These are phyloP conservation scores for Neurospora pannonica DNA, from an alignment of 495 filamentous ascomycete species.

Conservation along the genomic window DNA sequence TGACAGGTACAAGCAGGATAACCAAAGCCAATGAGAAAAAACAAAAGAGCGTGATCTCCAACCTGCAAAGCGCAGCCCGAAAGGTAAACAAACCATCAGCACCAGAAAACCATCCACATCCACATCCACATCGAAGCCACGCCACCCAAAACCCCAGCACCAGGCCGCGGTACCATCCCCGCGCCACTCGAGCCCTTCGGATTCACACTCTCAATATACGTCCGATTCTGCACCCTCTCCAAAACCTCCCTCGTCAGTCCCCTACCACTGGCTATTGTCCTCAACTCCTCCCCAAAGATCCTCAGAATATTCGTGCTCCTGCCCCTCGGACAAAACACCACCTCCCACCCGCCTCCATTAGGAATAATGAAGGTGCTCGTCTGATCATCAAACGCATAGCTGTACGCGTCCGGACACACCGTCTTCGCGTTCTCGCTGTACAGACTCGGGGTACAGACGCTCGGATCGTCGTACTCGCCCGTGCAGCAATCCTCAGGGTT, in stretches of 20 bases:
- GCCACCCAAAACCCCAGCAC: neutral
- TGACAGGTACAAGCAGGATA: neutral
- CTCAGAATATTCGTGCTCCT: conserved; percentile 59
- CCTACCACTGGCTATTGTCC: conserved; percentile 19
- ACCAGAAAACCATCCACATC: neutral
- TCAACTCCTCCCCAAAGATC: conserved; percentile 36
- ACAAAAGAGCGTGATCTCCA: neutral
- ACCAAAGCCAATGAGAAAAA: neutral
- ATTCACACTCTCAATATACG: conserved; percentile 11
- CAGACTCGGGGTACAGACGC: conserved; percentile 47
- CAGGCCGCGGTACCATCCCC: neutral
- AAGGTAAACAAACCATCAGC: neutral
- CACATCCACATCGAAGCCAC: neutral
- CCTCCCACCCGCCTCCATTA: conserved; percentile 59
- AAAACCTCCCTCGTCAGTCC: conserved; percentile 1
- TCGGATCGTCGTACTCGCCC: conserved; percentile 47
- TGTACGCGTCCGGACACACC: conserved; percentile 76
- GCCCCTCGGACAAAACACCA: conserved; percentile 66
- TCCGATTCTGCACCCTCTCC: conserved; percentile 15
- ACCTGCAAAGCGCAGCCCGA: neutral
- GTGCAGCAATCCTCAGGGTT: conserved; percentile 58
- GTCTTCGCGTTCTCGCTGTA: conserved; percentile 58
- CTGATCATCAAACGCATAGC: conserved; percentile 68
- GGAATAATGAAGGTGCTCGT: conserved; percentile 69
- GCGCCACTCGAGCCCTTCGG: neutral